phyloP scores from a whole-genome alignment of 768 basidiomycete genomes.

The Naganishia antarctica region DNA sequence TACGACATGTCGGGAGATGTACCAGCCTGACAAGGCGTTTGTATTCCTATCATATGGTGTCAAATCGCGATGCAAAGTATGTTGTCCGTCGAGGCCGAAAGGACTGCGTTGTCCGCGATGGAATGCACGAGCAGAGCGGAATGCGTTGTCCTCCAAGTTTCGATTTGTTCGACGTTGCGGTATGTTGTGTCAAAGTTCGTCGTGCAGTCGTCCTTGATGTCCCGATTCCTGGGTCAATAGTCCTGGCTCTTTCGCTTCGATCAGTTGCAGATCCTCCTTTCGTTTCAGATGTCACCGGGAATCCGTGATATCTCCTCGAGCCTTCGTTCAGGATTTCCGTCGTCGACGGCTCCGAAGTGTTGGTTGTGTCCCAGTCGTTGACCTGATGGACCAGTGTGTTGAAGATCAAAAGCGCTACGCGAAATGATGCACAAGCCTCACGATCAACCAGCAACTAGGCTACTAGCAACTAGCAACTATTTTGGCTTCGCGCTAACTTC shows the following conservation, averaged over 20 bases:
- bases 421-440: too few relatives aligned
- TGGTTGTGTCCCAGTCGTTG: too few relatives aligned
- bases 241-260: neutral
- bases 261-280: neutral
- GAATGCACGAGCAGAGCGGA: too few relatives aligned
- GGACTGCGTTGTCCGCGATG: too few relatives aligned
- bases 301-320: neutral
- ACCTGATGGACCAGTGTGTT: too few relatives aligned
- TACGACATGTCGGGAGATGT: slow-evolving; percentile 5
- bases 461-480: neutral
- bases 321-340: neutral
- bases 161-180: too few relatives aligned
- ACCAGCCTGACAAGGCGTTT: neutral
- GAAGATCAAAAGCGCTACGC: too few relatives aligned
- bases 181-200: too few relatives aligned
- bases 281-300: too few relatives aligned
- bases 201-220: neutral
- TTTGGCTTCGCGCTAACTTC: slow-evolving; percentile 18
- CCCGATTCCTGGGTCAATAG: neutral
- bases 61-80: neutral
- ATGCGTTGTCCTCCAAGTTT: too few relatives aligned
- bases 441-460: too few relatives aligned
- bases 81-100: too few relatives aligned
- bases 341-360: neutral
- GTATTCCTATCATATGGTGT: slow-evolving; percentile 12